Evolutionary conservation across 345 rosid species (phyloP).

Genomic region (Brassica juncea): DNA sequence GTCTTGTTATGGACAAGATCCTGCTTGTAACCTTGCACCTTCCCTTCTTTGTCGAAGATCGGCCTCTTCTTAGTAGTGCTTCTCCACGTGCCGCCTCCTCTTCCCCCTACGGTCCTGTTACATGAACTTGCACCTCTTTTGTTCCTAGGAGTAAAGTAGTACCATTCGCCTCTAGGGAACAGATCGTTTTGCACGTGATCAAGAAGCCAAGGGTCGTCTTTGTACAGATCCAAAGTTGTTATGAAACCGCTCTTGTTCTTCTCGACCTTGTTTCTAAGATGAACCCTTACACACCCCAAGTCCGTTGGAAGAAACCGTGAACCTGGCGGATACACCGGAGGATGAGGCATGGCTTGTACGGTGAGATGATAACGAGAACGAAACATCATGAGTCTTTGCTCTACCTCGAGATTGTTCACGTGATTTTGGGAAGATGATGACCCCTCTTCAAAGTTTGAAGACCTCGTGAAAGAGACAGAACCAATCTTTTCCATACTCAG

Average conservation of each 20-base stretch:
- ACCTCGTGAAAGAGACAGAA: too few relatives aligned
- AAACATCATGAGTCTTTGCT: too few relatives aligned
- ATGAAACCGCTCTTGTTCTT: neutral
- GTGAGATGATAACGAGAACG: too few relatives aligned
- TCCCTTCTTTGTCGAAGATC: neutral
- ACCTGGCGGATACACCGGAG: neutral
- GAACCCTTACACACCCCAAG: neutral
- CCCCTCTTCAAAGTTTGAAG: too few relatives aligned
- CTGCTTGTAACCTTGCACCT: neutral
- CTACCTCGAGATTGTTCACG: too few relatives aligned
- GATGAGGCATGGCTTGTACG: too few relatives aligned
- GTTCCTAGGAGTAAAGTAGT: slow-evolving; percentile 5
- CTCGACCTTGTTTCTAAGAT: neutral
- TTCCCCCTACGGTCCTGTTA: neutral
- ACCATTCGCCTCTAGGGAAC: neutral
- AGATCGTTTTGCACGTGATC: neutral
- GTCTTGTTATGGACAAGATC: neutral
- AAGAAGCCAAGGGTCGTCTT: slow-evolving; percentile 19
- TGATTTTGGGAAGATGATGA: too few relatives aligned
- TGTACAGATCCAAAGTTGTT: slow-evolving; percentile 16
- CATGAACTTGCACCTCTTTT: neutral
- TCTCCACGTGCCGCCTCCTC: neutral
- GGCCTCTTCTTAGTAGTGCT: neutral
- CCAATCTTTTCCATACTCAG: too few relatives aligned
- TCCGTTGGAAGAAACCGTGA: neutral